These are phyloP conservation scores for Nemania serpens DNA, from an alignment of 2,329 filamentous ascomycete species.

Conservation along the genomic window DNA sequence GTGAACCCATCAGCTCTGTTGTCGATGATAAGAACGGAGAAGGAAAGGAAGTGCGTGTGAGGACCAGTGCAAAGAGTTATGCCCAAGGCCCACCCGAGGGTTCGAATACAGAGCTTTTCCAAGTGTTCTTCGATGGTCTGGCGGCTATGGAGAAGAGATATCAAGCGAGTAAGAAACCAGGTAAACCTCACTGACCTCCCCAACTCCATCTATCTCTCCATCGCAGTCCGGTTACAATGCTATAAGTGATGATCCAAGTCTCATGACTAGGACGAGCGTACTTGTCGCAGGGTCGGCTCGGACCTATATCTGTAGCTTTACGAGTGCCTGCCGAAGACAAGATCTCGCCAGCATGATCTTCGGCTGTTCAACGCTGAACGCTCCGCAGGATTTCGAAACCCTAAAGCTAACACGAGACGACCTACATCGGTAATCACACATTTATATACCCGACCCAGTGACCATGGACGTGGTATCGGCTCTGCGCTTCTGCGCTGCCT, in stretches of 20 bases:
- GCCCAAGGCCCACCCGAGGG: conserved; percentile 29
- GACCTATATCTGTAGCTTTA: too few relatives aligned
- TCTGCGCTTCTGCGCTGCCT: conserved; percentile 31
- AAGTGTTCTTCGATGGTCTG: conserved; percentile 33
- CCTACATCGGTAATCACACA: conserved; percentile 31
- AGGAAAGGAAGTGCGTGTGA: conserved; percentile 1
- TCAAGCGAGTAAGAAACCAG: conserved; percentile 33
- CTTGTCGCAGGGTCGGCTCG: too few relatives aligned
- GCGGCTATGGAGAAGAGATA: conserved; percentile 33
- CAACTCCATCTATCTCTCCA: too few relatives aligned
- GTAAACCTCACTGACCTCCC: conserved; percentile 25
- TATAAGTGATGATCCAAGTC: too few relatives aligned
- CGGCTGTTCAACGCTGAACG: too few relatives aligned
- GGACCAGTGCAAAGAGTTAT: conserved; percentile 7
- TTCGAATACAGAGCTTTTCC: conserved; percentile 27
- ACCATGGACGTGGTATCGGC: conserved; percentile 36
- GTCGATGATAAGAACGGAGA: background rate
- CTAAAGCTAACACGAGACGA: too few relatives aligned
- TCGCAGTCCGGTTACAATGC: background rate
- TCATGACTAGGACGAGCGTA: too few relatives aligned
- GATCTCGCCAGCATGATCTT: too few relatives aligned
- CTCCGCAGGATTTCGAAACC: too few relatives aligned
- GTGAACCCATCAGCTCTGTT: conserved; percentile 5
- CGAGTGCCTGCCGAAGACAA: too few relatives aligned
- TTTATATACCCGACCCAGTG: conserved; percentile 33